Conservation (phyloP, 2,329 filamentous ascomycete genomes). For the Clonostachys solani region DNA sequence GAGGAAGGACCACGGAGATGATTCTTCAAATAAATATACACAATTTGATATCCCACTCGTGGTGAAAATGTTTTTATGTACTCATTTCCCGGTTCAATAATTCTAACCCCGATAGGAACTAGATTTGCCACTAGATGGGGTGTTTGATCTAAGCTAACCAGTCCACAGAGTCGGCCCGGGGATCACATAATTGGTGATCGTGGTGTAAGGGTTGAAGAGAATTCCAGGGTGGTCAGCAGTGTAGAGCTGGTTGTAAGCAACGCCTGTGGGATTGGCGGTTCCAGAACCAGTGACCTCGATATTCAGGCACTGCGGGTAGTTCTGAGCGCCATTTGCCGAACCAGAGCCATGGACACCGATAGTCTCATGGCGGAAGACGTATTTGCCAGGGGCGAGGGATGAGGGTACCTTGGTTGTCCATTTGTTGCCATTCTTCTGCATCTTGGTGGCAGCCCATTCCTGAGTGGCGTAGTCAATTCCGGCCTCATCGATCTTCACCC, state of each 20-base stretch:
- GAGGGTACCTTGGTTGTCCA: constrained; percentile 37
- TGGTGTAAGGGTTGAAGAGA: constrained; percentile 17
- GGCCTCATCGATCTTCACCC: constrained; percentile 25
- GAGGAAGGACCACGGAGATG: too few relatives aligned
- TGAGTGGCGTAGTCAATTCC: constrained; percentile 20
- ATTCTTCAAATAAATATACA: too few relatives aligned
- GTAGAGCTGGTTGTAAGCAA: constrained; percentile 18
- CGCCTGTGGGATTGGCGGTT: constrained; percentile 17
- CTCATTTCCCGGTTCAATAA: too few relatives aligned
- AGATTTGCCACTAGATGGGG: too few relatives aligned
- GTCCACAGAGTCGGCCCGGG: constrained; percentile 16
- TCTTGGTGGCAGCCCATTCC: constrained; percentile 26
- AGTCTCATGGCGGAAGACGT: constrained; percentile 45
- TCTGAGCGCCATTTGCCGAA: constrained; percentile 34
- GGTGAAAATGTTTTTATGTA: too few relatives aligned
- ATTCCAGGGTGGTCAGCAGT: constrained; percentile 15
- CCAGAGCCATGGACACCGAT: constrained; percentile 41
- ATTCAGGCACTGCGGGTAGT: constrained; percentile 52
- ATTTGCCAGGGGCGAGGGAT: constrained; percentile 38
- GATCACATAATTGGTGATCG: constrained; percentile 11
- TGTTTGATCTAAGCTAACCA: neutral
- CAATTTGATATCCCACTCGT: too few relatives aligned
- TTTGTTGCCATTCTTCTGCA: constrained; percentile 43
- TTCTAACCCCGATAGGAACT: too few relatives aligned
- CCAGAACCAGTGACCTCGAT: constrained; percentile 46